Evolutionary conservation across 2,329 filamentous ascomycete genomes (phyloP), one percentile per base, ranked within the genome.

Genomic region (Beauveria scarabaeidicola): DNA sequence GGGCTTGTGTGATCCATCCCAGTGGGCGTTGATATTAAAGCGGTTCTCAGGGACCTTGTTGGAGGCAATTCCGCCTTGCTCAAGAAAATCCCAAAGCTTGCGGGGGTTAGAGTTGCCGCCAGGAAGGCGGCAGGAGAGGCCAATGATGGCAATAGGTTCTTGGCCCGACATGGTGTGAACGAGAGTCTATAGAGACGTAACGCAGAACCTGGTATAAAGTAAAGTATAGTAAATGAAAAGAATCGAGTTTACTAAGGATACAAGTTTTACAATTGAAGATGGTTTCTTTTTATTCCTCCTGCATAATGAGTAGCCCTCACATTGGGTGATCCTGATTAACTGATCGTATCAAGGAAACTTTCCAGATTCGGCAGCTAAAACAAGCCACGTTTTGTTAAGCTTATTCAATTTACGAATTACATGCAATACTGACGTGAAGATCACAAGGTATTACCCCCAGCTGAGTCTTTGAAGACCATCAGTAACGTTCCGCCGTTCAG

Each of bases 51-150:
- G 69, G 2, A 70, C 65, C 0, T 65, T 56, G 27, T 62, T 73
- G 1, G 64, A 65, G 0, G 73, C 74, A 10, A 73, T 67, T 0
- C 68, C 61, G 6, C 72, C 71, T 0, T 65, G 41, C 17, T 63
- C 58, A 1, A 77, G 63, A 52, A 75, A 70, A 2, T 74, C 64
- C 74, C 75, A 77, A 2, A 77, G 66, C 46, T 68, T 67, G 2
- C 65, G 52, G 19, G 51, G 52, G 23, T 61, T 1, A 73, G 72
- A 2, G 67, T 68, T 36, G 63, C 66, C 40, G 69, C 75, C 76
- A 0, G 76, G 74, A 2, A 78, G 72, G 1, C 76, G 71, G 64
- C 75, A 78, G 3, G 69, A 74, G 7, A 73, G 67, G 27, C 76
- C 76, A 10, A 79, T 66, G 15, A 79, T 68, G 25, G 76, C 77